These are phyloP conservation scores for Rhizopogon vulgaris DNA, from an alignment of 768 basidiomycete species.

Conservation along the genomic window DNA sequence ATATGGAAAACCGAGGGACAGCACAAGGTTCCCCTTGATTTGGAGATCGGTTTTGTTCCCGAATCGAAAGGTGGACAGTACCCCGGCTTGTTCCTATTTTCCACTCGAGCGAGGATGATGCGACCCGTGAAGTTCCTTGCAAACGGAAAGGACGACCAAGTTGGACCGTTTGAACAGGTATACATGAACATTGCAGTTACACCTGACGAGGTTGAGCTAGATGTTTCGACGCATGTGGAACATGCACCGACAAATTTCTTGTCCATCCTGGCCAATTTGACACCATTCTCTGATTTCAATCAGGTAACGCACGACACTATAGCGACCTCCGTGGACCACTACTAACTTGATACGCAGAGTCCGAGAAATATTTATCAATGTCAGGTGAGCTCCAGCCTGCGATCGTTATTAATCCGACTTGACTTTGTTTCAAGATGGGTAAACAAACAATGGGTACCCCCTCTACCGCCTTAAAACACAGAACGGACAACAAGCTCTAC, in stretches of 20 bases:
- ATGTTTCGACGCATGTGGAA: constrained; percentile 86
- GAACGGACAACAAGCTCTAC: constrained; percentile 98
- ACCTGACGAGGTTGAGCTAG: constrained; percentile 73
- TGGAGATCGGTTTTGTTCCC: constrained; percentile 92
- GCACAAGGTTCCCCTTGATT: constrained; percentile 79
- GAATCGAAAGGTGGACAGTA: constrained; percentile 92
- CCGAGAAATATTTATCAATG: constrained; percentile 93
- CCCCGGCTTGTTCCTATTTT: constrained; percentile 91
- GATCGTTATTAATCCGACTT: not conserved
- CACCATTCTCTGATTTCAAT: constrained; percentile 99
- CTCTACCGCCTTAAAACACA: constrained; percentile 80
- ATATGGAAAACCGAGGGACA: constrained; percentile 91
- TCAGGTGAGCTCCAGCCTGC: constrained; percentile 45
- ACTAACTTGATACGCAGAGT: constrained; percentile 40
- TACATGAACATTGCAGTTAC: constrained; percentile 98
- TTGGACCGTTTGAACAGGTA: constrained; percentile 97
- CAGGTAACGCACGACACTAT: constrained; percentile 46
- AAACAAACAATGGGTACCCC: constrained; percentile 99
- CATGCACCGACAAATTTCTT: constrained; percentile 92
- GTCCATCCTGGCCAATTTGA: constrained; percentile 94
- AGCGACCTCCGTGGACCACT: not conserved
- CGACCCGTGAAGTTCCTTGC: constrained; percentile 87
- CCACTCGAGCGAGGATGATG: constrained; percentile 91
- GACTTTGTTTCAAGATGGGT: constrained; percentile 67
- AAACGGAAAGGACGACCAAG: constrained; percentile 82